phyloP scores from a whole-genome alignment of 1,284 basidiomycete species.

The Tetrapyrgos nigripes region DNA sequence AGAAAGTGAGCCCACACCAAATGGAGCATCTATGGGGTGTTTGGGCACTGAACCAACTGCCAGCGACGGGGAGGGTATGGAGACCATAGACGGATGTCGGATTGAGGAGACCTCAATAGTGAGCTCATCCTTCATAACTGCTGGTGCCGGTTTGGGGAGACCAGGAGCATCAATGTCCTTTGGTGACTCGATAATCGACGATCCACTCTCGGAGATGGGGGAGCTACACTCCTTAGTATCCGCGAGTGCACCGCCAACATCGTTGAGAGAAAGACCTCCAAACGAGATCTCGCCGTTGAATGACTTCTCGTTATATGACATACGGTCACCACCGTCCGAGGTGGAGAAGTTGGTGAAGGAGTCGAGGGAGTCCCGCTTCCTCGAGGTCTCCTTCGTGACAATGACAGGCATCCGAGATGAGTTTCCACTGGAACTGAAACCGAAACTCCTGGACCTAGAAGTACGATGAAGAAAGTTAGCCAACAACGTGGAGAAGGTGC shows the following conservation, averaged over 20 bases:
- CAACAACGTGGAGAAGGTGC: not conserved
- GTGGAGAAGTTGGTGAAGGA: slow-evolving; percentile 50
- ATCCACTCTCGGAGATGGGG: not conserved
- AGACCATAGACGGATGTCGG: slow-evolving; percentile 5
- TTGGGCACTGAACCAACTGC: not conserved
- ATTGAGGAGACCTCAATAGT: slow-evolving; percentile 12
- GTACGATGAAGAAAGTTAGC: slow-evolving; percentile 2
- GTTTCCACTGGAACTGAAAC: slow-evolving; percentile 25
- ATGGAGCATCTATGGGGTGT: not conserved
- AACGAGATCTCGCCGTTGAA: slow-evolving; percentile 37
- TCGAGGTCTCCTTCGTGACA: slow-evolving; percentile 45
- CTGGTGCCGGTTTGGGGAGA: not conserved
- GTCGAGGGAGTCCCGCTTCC: slow-evolving; percentile 50
- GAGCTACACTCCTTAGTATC: slow-evolving; percentile 29
- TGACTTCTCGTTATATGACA: slow-evolving; percentile 32
- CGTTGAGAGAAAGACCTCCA: slow-evolving; percentile 40
- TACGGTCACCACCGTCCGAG: slow-evolving; percentile 30
- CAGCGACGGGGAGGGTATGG: not conserved
- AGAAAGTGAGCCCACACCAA: not conserved
- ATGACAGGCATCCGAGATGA: slow-evolving; percentile 44
- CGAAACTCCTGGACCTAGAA: slow-evolving; percentile 13
- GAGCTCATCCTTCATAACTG: slow-evolving; percentile 1
- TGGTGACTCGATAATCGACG: slow-evolving; percentile 6
- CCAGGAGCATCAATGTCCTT: slow-evolving; percentile 7
- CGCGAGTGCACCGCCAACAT: slow-evolving; percentile 44